phyloP scores from a whole-genome alignment of 352 stramenopile genomes.

The Salisapilia sapeloensis region DNA sequence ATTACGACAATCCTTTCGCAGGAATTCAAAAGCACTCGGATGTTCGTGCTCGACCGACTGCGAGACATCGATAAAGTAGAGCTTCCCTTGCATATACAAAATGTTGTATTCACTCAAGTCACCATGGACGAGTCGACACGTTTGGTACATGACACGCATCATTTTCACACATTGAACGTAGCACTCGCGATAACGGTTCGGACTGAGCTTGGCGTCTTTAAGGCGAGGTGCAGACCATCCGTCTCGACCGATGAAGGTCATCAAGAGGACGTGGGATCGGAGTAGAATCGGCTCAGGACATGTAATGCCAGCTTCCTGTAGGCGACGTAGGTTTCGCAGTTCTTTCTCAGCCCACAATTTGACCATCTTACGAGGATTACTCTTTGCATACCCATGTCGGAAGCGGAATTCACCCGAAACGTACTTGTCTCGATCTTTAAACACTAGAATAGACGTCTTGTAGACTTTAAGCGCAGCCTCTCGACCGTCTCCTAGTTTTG shows the following conservation, averaged over 20 bases:
- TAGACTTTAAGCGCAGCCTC: conserved; percentile 81
- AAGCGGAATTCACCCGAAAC: conserved; percentile 97
- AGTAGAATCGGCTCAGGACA: conserved; percentile 88
- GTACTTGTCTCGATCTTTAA: conserved; percentile 99
- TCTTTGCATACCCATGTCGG: conserved; percentile 91
- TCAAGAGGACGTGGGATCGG: conserved; percentile 95
- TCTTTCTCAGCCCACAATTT: conserved; percentile 99
- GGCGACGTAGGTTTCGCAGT: conserved; percentile 93
- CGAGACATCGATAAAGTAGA: conserved; percentile 98
- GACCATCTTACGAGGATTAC: conserved; percentile 99
- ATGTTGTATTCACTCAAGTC: conserved; percentile 99
- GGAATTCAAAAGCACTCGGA: conserved; percentile 93
- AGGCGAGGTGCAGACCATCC: conserved; percentile 91
- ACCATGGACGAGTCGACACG: conserved; percentile 94
- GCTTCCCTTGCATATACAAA: conserved; percentile 92
- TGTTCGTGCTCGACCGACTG: conserved; percentile 98
- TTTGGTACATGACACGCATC: conserved; percentile 94
- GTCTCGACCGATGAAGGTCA: conserved; percentile 96
- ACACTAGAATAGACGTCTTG: conserved; percentile 93
- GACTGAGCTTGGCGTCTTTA: conserved; percentile 87
- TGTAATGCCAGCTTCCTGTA: conserved; percentile 82
- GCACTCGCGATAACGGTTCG: conserved; percentile 84
- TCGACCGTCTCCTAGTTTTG: conserved; percentile 38
- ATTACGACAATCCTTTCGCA: conserved; percentile 96
- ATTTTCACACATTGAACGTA: conserved; percentile 93